Evolutionary conservation across 495 filamentous ascomycete species (phyloP).

Genomic region (Clavariopsis aquatica): DNA sequence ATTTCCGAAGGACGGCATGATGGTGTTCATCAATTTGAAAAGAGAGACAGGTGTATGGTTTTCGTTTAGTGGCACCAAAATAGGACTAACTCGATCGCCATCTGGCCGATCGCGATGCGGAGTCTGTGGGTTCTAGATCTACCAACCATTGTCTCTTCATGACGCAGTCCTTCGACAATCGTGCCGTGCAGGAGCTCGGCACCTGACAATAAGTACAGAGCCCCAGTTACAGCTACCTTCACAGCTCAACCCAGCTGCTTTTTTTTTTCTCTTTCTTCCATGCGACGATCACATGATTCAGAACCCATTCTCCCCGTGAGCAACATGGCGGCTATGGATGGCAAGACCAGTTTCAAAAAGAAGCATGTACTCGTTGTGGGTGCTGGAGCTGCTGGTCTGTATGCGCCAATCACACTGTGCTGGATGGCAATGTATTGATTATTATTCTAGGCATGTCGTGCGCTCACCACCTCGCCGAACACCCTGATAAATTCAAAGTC

Average conservation of each 20-base stretch:
- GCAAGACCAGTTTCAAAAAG: slow-evolving; percentile 15
- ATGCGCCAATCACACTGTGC: neutral
- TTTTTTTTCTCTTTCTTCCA: neutral
- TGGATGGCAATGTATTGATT: slow-evolving; percentile 18
- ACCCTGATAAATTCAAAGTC: slow-evolving; percentile 72
- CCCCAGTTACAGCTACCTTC: neutral
- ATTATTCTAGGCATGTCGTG: slow-evolving; percentile 60
- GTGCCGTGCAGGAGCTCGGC: neutral
- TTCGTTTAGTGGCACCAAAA: neutral
- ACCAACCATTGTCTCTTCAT: slow-evolving; percentile 24
- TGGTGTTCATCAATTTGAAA: neutral
- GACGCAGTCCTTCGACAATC: slow-evolving; percentile 21
- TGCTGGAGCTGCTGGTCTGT: slow-evolving; percentile 46
- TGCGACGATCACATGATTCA: neutral
- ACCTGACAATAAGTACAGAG: neutral
- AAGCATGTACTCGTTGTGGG: slow-evolving; percentile 47
- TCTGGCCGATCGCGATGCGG: slow-evolving; percentile 9
- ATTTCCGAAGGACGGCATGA: no score
- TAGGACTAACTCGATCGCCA: neutral
- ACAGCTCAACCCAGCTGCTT: neutral
- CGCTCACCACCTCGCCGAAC: slow-evolving; percentile 70
- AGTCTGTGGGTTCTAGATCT: slow-evolving; percentile 10
- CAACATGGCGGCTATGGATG: slow-evolving; percentile 20
- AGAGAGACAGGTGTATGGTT: neutral
- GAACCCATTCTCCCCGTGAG: slow-evolving; percentile 19